Base-by-base conservation (phyloP, 2,329 filamentous ascomycete species). In the Bipolaris gigantea region DNA sequence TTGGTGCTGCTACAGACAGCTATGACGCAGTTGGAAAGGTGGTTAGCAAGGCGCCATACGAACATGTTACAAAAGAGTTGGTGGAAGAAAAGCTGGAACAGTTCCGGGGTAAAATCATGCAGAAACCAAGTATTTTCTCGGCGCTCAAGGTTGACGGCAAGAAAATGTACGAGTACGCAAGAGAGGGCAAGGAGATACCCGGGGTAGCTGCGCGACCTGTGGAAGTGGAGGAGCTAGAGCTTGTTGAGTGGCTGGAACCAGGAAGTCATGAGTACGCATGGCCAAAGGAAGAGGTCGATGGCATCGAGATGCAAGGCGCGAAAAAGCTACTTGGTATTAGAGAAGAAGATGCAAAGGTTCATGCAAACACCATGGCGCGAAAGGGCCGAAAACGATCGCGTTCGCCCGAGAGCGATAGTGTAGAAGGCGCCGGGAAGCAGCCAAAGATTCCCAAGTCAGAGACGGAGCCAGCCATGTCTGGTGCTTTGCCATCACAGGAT, bases 111-210 rank as follows among this genome's bases (percentile, higher is more conserved):
- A 88, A 88, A 64, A 91, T 91, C 66, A 87, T 89, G 79, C 94
- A 99, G 79, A 87, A 90, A 63, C 94, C 94, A 34, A 93, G 93
- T 5, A 84, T 99, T 18, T 99, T 92, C 75, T 96, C 91, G 27
- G 94, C 94, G 9, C 80, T 97, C 57, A 92, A 93, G 74, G 90
- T 97, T 74, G 85, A 97, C 63, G 94, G 94, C 2, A 97, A 97
- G 79, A 89, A 90, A 32, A 81, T 97, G 44, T 99, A 99, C 73
- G 92, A 99, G 76, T 97, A 97, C 75, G 94, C 94, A 18, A 83
- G 94, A 44, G 90, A 92, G 72, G 94, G 94, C 15, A 91, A 89
- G 69, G 85, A 90, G 33, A 87, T 96, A 15, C 94, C 94, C 0
- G 89, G 96, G 72, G 94, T 99, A 55, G 82, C 92, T 71, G 85